A percentile compares a stretch with the other conserved stretches of the same genome.
These are phyloP conservation scores for Leishmania tarentolae DNA, from an alignment of 208 protist genomes.

Conservation along the genomic window DNA sequence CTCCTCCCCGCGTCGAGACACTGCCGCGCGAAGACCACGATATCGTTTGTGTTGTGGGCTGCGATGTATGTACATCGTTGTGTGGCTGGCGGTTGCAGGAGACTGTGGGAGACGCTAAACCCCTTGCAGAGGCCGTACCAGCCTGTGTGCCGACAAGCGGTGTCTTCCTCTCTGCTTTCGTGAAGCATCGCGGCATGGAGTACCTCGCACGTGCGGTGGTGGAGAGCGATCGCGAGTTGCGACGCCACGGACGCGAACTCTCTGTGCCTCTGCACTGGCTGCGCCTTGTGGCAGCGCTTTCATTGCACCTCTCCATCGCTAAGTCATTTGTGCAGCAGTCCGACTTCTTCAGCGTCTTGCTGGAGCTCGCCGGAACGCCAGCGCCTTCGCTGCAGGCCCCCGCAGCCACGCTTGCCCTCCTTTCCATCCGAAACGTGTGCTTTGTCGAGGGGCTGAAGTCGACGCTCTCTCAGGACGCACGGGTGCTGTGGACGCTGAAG, in stretches of 20 bases:
- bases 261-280: conserved; percentile 47
- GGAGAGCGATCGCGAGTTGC: conserved; percentile 21
- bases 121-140: neutral
- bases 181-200: conserved; percentile 28
- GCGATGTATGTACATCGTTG: conserved; percentile 20
- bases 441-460: conserved; percentile 65
- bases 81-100: neutral
- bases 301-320: conserved; percentile 50
- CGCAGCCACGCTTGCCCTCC: conserved; percentile 56
- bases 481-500: conserved; percentile 76
- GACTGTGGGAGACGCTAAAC: neutral
- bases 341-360: conserved; percentile 62
- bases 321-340: conserved; percentile 33
- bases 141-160: neutral
- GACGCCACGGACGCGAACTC: conserved; percentile 16
- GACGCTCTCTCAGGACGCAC: conserved; percentile 70
- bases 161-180: conserved; percentile 25
- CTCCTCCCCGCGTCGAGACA: neutral
- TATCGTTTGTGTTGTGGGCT: conserved; percentile 17
- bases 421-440: conserved; percentile 78
- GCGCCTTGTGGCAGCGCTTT: conserved; percentile 62
- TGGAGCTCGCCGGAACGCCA: conserved; percentile 49
- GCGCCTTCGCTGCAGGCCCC: neutral
- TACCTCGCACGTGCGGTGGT: conserved; percentile 17
- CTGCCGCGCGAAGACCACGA: neutral